These are phyloP conservation scores for Tolypocladium inflatum DNA, from an alignment of 2,329 filamentous ascomycete genomes.

Conservation along the genomic window DNA sequence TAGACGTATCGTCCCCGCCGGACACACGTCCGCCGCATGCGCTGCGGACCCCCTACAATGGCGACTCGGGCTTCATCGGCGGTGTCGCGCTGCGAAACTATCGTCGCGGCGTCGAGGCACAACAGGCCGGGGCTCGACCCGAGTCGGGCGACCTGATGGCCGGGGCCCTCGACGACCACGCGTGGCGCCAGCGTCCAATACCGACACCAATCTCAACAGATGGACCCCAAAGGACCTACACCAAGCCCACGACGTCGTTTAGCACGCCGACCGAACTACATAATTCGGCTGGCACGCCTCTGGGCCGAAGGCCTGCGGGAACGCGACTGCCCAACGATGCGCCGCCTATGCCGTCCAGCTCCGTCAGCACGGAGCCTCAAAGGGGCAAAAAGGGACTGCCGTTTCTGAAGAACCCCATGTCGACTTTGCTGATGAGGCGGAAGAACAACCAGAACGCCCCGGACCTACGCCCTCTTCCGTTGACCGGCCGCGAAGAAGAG, in stretches of 20 bases:
- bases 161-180: conserved; percentile 1
- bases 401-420: conserved; percentile 51
- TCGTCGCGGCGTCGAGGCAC: conserved; percentile 24
- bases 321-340: conserved; percentile 30
- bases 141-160: background rate
- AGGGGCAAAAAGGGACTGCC: conserved; percentile 45
- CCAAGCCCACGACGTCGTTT: conserved; percentile 32
- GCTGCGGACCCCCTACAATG: conserved; percentile 23
- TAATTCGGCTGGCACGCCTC: conserved; percentile 15
- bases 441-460: conserved; percentile 41
- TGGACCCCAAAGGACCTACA: conserved; percentile 17
- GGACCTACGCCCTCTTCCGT: conserved; percentile 31
- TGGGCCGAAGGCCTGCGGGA: conserved; percentile 33
- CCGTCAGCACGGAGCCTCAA: conserved; percentile 24
- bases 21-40: conserved; percentile 15
- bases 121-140: conserved; percentile 2
- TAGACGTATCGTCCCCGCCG: conserved; percentile 4
- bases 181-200: conserved; percentile 1
- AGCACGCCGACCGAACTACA: conserved; percentile 40
- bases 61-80: conserved; percentile 41
- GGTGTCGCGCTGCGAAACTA: conserved; percentile 44
- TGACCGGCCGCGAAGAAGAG: conserved; percentile 29
- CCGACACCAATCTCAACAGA: conserved; percentile 19
- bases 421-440: conserved; percentile 46
- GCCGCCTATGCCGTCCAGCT: conserved; percentile 17